Percentiles rank a stretch among this genome's conserved stretches.
Conservation (phyloP, 1,284 basidiomycete genomes). For the Ustilago trichophora region DNA sequence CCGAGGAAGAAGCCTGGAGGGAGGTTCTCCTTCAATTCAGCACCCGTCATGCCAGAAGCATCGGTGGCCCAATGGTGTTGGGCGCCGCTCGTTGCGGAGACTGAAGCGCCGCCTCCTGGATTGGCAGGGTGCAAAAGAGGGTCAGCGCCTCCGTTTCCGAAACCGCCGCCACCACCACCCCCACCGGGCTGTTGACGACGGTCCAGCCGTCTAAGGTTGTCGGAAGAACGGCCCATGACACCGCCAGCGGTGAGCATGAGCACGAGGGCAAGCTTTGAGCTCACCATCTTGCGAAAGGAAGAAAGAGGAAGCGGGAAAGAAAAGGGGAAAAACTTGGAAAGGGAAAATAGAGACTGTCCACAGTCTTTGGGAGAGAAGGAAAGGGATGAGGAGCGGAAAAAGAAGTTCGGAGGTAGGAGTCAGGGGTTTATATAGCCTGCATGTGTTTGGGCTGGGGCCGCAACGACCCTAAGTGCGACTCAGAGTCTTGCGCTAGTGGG, state of each 20-base stretch:
- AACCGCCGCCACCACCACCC: too few relatives aligned
- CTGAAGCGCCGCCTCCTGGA: too few relatives aligned
- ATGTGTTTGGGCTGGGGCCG: background rate
- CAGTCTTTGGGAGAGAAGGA: background rate
- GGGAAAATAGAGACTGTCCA: too few relatives aligned
- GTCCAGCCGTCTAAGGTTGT: slow-evolving; percentile 20
- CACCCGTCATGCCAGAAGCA: slow-evolving; percentile 31
- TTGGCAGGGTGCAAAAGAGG: too few relatives aligned
- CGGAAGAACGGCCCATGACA: slow-evolving; percentile 21
- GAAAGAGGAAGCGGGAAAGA: background rate
- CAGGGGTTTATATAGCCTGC: slow-evolving; percentile 4
- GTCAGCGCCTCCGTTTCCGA: too few relatives aligned
- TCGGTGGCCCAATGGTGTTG: slow-evolving; percentile 41
- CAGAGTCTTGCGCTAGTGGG: background rate
- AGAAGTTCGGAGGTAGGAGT: background rate
- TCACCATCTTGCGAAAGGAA: slow-evolving; percentile 30
- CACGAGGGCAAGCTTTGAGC: slow-evolving; percentile 30
- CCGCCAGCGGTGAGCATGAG: slow-evolving; percentile 44
- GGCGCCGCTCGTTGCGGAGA: too few relatives aligned
- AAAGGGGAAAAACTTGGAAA: background rate
- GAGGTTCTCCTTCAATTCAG: slow-evolving; percentile 15
- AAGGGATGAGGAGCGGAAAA: slow-evolving; percentile 2
- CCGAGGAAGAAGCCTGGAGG: slow-evolving; percentile 41
- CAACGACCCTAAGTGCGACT: too few relatives aligned
- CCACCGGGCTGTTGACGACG: slow-evolving; percentile 15